Percentiles rank a stretch among this genome's conserved stretches.
phyloP scores from a whole-genome alignment of 345 rosid species.

The Carallia pectinifolia region DNA sequence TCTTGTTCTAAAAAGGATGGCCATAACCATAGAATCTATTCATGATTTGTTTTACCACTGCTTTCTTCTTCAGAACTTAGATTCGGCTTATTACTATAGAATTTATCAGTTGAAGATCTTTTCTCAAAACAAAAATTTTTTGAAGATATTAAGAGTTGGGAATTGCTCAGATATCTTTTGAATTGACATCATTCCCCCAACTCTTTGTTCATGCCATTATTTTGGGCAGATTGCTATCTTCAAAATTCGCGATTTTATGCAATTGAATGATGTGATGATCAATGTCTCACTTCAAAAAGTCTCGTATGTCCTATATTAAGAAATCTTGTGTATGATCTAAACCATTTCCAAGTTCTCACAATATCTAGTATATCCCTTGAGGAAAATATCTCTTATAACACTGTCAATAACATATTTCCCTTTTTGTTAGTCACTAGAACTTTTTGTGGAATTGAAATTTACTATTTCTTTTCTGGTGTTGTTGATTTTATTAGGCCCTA shows the following conservation, averaged over 20 bases:
- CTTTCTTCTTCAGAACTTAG: slow-evolving; percentile 11
- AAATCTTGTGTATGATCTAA: background rate
- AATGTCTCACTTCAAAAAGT: background rate
- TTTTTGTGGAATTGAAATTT: no score
- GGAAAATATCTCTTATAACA: background rate
- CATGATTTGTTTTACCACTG: background rate
- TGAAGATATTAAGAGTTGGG: slow-evolving; percentile 13
- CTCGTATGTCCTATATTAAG: background rate
- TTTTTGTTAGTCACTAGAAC: no score
- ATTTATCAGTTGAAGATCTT: background rate
- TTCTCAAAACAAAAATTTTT: background rate
- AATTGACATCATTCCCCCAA: slow-evolving; percentile 3
- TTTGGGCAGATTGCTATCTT: background rate
- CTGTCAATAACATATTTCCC: no score
- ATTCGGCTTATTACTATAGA: background rate
- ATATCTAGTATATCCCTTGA: slow-evolving; percentile 19
- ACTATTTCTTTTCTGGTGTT: no score
- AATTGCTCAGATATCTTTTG: background rate
- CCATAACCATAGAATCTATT: background rate
- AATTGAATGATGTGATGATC: slow-evolving; percentile 12
- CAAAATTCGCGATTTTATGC: background rate
- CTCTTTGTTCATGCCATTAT: slow-evolving; percentile 4
- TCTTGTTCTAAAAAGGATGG: background rate
- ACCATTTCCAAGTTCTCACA: slow-evolving; percentile 11
- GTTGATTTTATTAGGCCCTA: no score